Base-by-base conservation (phyloP, 176 grass and related monocot species). In the Cenchrus americanus region DNA sequence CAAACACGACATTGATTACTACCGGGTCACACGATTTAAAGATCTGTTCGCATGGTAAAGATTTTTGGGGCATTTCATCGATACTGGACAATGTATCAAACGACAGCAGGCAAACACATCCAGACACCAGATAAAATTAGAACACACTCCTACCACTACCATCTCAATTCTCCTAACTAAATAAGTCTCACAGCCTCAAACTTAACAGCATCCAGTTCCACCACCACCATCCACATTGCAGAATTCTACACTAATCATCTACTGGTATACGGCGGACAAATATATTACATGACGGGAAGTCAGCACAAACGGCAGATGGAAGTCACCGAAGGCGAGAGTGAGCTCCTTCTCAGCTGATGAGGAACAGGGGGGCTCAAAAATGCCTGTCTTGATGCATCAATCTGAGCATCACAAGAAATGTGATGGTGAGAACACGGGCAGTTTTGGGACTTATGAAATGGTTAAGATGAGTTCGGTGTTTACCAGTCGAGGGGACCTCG, bases 241-340 rank as follows among this genome's bases (percentile, higher is more conserved):
- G 27, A 69, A 82, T 58, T 37, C 72, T 77, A 82, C 78, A 40
- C 69, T 27, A 27, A 55, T 53, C 44, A 69, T 51, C n/a, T 85
- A 85, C 69, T 53, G 27, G 32, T 80, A 62, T 51, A 63, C 19
- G 47, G 44, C 10, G 18, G 18, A 81, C n/a, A 37, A 83, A 63
- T 85, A 85, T 86, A 78, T 72, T 89, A 86, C 72, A 89, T 24
- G 23, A 81, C 8, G 14, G 80, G 13, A 88, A 41, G 78, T 66
- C 78, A 66, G 65, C 43, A 5, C 14, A 32, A 63, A 71, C 6
- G 0, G 58, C 77, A 76, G 34, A 34, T 5, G 23, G 71, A 89
- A 71, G 23, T 53, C 9, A 2, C 18, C 17, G 48, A 64, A 77
- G 40, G 8, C 8, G 23, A 46, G 34, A 46, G 49, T 27, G 23